Conservation (phyloP, 176 grass and related monocot species). For the Lolium multiflorum region DNA sequence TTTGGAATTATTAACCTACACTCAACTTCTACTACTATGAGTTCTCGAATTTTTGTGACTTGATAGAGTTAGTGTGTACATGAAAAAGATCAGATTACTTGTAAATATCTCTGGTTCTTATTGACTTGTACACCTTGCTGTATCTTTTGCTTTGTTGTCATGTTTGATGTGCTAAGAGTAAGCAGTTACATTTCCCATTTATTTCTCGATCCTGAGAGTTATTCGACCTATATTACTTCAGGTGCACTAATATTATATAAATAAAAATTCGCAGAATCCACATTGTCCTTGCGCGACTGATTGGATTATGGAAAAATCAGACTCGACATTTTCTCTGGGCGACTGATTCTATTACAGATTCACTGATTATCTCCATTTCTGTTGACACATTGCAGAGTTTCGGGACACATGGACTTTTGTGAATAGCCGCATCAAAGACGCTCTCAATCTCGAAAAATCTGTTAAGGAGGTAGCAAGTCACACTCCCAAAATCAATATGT, state of each 20-base stretch:
- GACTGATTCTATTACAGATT: not conserved
- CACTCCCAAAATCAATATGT: not conserved
- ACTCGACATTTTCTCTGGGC: slow-evolving; percentile 7
- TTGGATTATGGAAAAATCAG: not conserved
- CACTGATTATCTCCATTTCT: slow-evolving; percentile 12
- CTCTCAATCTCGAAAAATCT: slow-evolving; percentile 86
- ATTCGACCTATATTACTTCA: not conserved
- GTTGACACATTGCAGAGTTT: slow-evolving; percentile 64
- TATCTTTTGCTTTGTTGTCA: not conserved
- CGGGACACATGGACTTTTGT: slow-evolving; percentile 89
- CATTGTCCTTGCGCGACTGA: slow-evolving; percentile 1
- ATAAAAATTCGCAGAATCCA: not conserved
- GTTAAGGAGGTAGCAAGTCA: slow-evolving; percentile 71
- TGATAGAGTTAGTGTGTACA: not conserved
- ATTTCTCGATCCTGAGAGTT: not conserved
- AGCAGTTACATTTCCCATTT: not conserved
- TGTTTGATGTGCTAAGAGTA: not conserved
- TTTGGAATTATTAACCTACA: slow-evolving; percentile 13
- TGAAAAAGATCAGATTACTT: not conserved
- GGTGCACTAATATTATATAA: not conserved
- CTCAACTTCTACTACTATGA: not conserved
- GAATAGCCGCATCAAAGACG: slow-evolving; percentile 68
- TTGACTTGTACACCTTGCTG: not conserved
- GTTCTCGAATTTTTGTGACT: not conserved
- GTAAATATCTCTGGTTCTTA: too few species aligned